Percentiles rank a stretch among this genome's conserved stretches.
Evolutionary conservation across 2,329 filamentous ascomycete genomes (phyloP).

Genomic region (Leptographium radiaticola): DNA sequence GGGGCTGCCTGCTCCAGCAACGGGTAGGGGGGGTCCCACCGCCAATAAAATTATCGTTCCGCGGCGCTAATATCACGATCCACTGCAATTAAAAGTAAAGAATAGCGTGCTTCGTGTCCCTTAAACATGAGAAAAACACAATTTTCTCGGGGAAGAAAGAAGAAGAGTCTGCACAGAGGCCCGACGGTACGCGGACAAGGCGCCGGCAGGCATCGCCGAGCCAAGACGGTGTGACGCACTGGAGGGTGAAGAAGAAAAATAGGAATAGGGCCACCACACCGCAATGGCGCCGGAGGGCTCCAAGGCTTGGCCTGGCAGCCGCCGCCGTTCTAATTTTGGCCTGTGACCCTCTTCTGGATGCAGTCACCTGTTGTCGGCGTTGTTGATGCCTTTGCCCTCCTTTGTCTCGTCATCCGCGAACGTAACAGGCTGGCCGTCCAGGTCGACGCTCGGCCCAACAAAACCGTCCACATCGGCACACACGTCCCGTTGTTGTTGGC

Average conservation of each 20-base stretch:
- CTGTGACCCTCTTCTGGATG: neutral
- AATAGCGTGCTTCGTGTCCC: neutral
- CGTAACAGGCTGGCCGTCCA: no score
- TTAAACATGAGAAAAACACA: neutral
- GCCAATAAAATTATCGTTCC: conserved; percentile 12
- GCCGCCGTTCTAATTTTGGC: neutral
- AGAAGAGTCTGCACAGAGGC: no score
- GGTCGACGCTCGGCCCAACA: neutral
- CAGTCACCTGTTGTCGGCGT: neutral
- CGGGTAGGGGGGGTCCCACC: conserved; percentile 4
- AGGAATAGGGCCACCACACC: no score
- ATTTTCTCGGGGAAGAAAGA: neutral
- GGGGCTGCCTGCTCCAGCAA: conserved; percentile 2
- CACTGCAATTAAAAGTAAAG: conserved; percentile 13
- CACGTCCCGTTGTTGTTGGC: no score
- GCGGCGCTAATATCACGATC: conserved; percentile 11
- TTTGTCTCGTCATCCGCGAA: neutral
- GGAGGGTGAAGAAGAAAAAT: neutral
- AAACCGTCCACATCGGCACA: neutral
- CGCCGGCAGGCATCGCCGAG: neutral
- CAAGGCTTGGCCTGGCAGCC: no score
- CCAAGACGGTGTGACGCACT: no score
- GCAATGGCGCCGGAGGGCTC: no score
- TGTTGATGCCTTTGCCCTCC: neutral
- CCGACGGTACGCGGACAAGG: neutral